Percentiles rank a stretch among this genome's conserved stretches.
phyloP scores from a whole-genome alignment of 768 basidiomycete genomes.

The Scleroderma bovista region DNA sequence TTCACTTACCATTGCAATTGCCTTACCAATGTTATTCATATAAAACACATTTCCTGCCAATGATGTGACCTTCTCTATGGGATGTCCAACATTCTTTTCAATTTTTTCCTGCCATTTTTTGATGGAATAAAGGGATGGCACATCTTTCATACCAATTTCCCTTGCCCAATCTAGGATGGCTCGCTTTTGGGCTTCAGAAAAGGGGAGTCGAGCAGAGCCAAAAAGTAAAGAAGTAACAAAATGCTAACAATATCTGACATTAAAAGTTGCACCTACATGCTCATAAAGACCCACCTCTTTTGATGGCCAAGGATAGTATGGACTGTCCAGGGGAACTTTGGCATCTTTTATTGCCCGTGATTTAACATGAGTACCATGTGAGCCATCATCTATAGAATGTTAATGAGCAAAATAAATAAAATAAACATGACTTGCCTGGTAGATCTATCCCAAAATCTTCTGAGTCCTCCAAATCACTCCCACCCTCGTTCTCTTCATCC shows the following conservation, averaged over 20 bases:
- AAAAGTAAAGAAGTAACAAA: conserved; percentile 25
- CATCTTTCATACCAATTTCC: conserved; percentile 17
- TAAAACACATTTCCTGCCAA: conserved; percentile 24
- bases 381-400: no score
- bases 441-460: no score
- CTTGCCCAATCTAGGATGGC: conserved; percentile 26
- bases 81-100: conserved; percentile 13
- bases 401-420: no score
- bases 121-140: conserved; percentile 18
- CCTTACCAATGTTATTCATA: conserved; percentile 6
- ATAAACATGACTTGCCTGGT: no score
- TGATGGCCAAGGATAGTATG: neutral
- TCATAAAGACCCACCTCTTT: neutral
- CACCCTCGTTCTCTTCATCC: no score
- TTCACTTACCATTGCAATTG: conserved; percentile 12
- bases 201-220: conserved; percentile 22
- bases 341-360: no score
- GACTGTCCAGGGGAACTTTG: no score
- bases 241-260: conserved; percentile 5
- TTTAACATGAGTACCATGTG: no score
- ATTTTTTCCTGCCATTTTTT: neutral
- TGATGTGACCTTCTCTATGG: conserved; percentile 13
- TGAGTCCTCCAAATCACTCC: no score
- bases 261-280: no score
- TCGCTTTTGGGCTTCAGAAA: conserved; percentile 23